A percentile compares a stretch with the other conserved stretches of the same genome.
These are phyloP conservation scores for Soucietia sequanensis DNA, from an alignment of 805 yeast species.

Conservation along the genomic window DNA sequence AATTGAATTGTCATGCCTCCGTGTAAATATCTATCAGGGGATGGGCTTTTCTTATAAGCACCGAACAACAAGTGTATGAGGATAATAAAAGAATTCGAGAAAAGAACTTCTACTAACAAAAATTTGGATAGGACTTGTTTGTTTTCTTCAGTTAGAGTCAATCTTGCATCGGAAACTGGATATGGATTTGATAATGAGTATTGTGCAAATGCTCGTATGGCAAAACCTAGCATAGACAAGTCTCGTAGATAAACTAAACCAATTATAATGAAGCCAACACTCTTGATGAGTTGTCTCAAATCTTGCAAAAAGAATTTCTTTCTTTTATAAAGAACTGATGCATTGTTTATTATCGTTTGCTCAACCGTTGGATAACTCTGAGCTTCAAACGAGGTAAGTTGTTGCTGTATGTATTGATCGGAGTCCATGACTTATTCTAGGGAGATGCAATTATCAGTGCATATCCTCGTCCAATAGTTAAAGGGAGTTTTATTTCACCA, in stretches of 20 bases:
- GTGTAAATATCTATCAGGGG: slow-evolving; percentile 20
- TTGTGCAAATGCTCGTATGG: slow-evolving; percentile 25
- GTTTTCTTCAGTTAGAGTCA: slow-evolving; percentile 21
- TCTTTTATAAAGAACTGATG: slow-evolving; percentile 39
- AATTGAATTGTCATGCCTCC: slow-evolving; percentile 38
- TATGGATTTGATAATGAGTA: slow-evolving; percentile 29
- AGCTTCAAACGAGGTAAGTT: slow-evolving; percentile 24
- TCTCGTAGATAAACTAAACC: slow-evolving; percentile 42
- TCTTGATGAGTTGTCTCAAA: slow-evolving; percentile 30
- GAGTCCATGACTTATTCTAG: too few species aligned
- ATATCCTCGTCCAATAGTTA: too few species aligned
- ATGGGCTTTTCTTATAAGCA: slow-evolving; percentile 12
- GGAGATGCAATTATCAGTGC: too few species aligned
- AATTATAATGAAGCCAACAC: slow-evolving; percentile 35
- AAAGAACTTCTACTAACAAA: slow-evolving; percentile 21
- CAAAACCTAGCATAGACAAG: slow-evolving; percentile 31
- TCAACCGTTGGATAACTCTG: slow-evolving; percentile 34
- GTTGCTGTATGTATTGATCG: too few species aligned
- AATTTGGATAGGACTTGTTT: slow-evolving; percentile 26
- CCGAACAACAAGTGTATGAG: slow-evolving; percentile 29
- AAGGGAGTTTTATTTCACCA: too few species aligned
- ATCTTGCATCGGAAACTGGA: slow-evolving; percentile 13
- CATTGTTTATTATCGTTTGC: slow-evolving; percentile 42
- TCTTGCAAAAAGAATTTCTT: slow-evolving; percentile 39
- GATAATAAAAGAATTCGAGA: slow-evolving; percentile 21